Percentiles rank a stretch among this genome's conserved stretches.
Evolutionary conservation across 2,329 filamentous ascomycete genomes (phyloP).

Genomic region (Septoria petroselini): DNA sequence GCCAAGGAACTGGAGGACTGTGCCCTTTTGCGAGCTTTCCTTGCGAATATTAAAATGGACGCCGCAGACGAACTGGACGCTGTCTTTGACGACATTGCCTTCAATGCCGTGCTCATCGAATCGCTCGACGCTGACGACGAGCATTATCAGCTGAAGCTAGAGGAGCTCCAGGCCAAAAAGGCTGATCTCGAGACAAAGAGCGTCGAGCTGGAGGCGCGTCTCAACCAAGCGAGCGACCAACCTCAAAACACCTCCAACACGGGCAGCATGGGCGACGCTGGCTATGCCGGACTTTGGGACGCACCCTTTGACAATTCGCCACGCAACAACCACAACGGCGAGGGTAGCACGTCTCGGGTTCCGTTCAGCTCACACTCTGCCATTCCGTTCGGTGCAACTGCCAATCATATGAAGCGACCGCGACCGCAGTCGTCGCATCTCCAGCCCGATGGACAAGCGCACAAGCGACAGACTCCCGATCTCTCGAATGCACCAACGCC

Average conservation of each 20-base stretch:
- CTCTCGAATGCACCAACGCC: conserved; percentile 29
- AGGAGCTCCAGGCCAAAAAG: conserved; percentile 26
- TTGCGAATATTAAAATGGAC: background rate
- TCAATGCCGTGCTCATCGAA: conserved; percentile 33
- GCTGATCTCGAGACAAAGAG: conserved; percentile 9
- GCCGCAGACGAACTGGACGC: conserved; percentile 18
- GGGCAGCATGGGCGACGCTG: conserved; percentile 19
- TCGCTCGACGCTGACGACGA: conserved; percentile 35
- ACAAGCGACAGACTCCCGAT: conserved; percentile 34
- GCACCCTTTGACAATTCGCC: conserved; percentile 24
- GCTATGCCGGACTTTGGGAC: conserved; percentile 21
- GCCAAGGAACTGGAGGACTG: background rate
- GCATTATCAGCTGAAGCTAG: conserved; percentile 29
- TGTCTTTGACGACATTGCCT: conserved; percentile 38
- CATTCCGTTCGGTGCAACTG: background rate
- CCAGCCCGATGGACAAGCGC: conserved; percentile 24
- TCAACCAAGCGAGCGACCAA: conserved; percentile 5
- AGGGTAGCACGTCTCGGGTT: conserved; percentile 2
- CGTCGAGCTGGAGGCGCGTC: conserved; percentile 4
- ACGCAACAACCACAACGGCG: conserved; percentile 19
- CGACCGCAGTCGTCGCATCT: conserved; percentile 20
- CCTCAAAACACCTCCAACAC: background rate
- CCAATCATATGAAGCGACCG: conserved; percentile 26
- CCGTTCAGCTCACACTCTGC: background rate
- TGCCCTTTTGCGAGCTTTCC: background rate